Conservation (phyloP, 2,329 filamentous ascomycete species). For the Daldinia sp. region DNA sequence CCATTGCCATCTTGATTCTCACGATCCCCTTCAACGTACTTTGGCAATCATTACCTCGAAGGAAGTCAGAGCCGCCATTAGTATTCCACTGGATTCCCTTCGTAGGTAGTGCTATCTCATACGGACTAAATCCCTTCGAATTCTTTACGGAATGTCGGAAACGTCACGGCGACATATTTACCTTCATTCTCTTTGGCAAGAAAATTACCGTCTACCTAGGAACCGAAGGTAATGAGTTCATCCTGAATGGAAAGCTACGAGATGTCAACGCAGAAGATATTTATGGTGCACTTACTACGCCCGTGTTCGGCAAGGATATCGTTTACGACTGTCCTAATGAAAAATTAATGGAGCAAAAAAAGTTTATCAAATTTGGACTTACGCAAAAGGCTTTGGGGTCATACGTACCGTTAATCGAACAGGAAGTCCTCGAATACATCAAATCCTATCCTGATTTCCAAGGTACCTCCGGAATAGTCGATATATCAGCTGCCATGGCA, state of each 20-base stretch:
- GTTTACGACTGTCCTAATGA: constrained; percentile 86
- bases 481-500: constrained; percentile 73
- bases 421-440: constrained; percentile 72
- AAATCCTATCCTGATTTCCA: constrained; percentile 64
- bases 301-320: constrained; percentile 77
- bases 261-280: constrained; percentile 64
- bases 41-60: not conserved
- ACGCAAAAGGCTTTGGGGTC: constrained; percentile 68
- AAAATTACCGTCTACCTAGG: constrained; percentile 61
- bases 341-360: constrained; percentile 91
- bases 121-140: constrained; percentile 74
- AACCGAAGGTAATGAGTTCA: constrained; percentile 62
- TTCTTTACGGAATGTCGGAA: constrained; percentile 71
- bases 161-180: constrained; percentile 66
- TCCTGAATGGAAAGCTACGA: constrained; percentile 62
- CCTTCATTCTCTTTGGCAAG: constrained; percentile 61
- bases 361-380: constrained; percentile 77
- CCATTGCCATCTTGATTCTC: not conserved
- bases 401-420: constrained; percentile 75
- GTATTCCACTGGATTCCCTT: constrained; percentile 70
- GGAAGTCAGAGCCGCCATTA: constrained; percentile 54
- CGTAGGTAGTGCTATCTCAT: constrained; percentile 74
- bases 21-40: not conserved
- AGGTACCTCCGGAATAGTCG: constrained; percentile 65
- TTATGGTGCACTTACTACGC: constrained; percentile 59